A percentile compares a stretch with the other conserved stretches of the same genome.
These are phyloP conservation scores for Penstemon davidsonii DNA, from an alignment of 257 asterid genomes.

Conservation along the genomic window DNA sequence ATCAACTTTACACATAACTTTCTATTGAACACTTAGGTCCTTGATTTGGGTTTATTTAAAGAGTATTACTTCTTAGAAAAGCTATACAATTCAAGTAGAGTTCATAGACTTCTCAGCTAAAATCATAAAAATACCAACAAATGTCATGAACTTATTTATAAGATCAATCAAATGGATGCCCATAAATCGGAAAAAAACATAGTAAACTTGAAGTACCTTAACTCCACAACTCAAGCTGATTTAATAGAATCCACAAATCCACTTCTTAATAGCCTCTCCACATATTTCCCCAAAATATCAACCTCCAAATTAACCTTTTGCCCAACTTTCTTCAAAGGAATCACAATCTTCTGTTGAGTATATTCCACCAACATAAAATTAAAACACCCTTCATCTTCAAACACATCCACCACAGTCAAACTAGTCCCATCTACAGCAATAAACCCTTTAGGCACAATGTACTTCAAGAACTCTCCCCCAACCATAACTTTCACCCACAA, in stretches of 20 bases:
- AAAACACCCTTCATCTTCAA: conserved; percentile 67
- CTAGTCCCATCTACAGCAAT: conserved; percentile 87
- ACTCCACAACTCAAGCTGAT: conserved; percentile 34
- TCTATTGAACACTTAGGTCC: too few species aligned
- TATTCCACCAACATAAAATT: conserved; percentile 77
- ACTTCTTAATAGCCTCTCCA: conserved; percentile 68
- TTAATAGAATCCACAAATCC: conserved; percentile 56
- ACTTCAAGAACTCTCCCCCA: conserved; percentile 55
- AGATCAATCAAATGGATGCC: background rate
- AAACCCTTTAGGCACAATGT: conserved; percentile 84
- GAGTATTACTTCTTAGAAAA: too few species aligned
- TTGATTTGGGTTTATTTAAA: too few species aligned
- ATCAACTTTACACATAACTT: background rate
- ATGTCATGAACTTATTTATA: background rate
- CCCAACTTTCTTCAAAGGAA: conserved; percentile 75
- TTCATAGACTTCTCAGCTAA: too few species aligned
- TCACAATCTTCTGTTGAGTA: conserved; percentile 73
- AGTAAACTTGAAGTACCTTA: background rate
- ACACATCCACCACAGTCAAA: conserved; percentile 84
- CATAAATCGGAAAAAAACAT: background rate
- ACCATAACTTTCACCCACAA: conserved; percentile 77
- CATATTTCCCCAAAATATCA: conserved; percentile 88
- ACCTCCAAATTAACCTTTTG: conserved; percentile 91
- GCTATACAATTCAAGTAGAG: too few species aligned
- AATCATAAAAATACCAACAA: conserved; percentile 3